A percentile compares a stretch with the other conserved stretches of the same genome.
Evolutionary conservation across 2,329 filamentous ascomycete genomes (phyloP).

Genomic region (Calonectria pseudoturangicola): DNA sequence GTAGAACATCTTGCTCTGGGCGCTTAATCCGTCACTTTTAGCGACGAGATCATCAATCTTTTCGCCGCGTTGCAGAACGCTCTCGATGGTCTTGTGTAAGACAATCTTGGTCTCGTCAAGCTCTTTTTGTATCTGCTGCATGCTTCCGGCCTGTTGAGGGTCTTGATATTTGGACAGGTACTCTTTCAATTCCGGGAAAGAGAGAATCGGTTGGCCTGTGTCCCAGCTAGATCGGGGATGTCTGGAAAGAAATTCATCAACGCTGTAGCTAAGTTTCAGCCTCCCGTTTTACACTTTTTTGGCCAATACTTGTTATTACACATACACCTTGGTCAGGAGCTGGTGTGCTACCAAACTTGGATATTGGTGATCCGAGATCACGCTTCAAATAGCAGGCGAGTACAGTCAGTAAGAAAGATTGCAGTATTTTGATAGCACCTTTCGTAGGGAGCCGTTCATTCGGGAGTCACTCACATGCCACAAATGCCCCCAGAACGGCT

Average conservation of each 20-base stretch:
- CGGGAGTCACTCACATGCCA: constrained; percentile 68
- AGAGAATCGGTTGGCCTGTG: constrained; percentile 71
- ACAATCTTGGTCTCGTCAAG: constrained; percentile 98
- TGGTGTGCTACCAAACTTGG: constrained; percentile 88
- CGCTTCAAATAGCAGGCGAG: constrained; percentile 54
- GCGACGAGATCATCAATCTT: constrained; percentile 96
- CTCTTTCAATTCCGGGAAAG: constrained; percentile 85
- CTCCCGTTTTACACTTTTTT: neutral
- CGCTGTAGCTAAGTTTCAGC: constrained; percentile 43
- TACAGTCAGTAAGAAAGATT: neutral
- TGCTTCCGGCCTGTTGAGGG: constrained; percentile 90
- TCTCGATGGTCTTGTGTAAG: constrained; percentile 96
- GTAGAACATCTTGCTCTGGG: constrained; percentile 98
- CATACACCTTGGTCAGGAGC: constrained; percentile 83
- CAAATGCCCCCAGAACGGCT: constrained; percentile 83
- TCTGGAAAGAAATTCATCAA: constrained; percentile 89
- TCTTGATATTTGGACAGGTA: constrained; percentile 87
- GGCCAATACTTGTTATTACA: neutral
- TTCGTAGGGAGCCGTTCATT: too few relatives aligned
- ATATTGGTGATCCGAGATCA: constrained; percentile 86
- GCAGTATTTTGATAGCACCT: too few relatives aligned
- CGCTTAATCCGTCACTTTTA: constrained; percentile 93
- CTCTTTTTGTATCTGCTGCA: constrained; percentile 96
- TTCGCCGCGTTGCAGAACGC: constrained; percentile 89
- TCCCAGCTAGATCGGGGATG: constrained; percentile 83